Evolutionary conservation across 768 basidiomycete species (phyloP).

Genomic region (Agrocybe praecox): DNA sequence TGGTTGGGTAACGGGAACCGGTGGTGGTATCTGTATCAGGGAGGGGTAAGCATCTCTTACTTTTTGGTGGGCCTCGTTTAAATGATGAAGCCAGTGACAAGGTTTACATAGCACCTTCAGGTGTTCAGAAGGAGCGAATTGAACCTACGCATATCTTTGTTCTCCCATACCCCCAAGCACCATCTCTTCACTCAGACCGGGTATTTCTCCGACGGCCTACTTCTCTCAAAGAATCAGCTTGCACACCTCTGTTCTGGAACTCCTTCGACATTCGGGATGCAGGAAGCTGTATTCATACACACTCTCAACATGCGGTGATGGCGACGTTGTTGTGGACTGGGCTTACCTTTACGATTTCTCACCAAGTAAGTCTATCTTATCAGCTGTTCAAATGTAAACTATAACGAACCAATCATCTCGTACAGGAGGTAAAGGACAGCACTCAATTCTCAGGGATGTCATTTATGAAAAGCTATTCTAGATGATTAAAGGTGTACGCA

Average conservation of each 20-base stretch:
- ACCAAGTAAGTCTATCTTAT: slow-evolving; percentile 55
- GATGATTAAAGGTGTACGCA: slow-evolving; percentile 92
- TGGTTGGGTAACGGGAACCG: slow-evolving; percentile 93
- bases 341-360: slow-evolving; percentile 75
- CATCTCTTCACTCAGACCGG: slow-evolving; percentile 66
- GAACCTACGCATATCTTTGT: slow-evolving; percentile 86
- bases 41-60: slow-evolving; percentile 46
- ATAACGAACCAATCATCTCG: background rate
- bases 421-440: slow-evolving; percentile 41
- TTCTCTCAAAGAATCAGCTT: slow-evolving; percentile 82
- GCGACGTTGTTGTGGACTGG: slow-evolving; percentile 79
- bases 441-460: background rate
- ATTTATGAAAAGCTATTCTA: slow-evolving; percentile 27
- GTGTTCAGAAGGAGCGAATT: slow-evolving; percentile 91
- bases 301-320: slow-evolving; percentile 90
- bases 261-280: slow-evolving; percentile 80
- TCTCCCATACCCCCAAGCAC: slow-evolving; percentile 71
- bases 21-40: slow-evolving; percentile 79
- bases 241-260: slow-evolving; percentile 92
- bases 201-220: slow-evolving; percentile 78
- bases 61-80: background rate
- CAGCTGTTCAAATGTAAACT: background rate
- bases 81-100: slow-evolving; percentile 49
- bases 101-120: slow-evolving; percentile 86
- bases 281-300: slow-evolving; percentile 89